Evolutionary conservation across 805 yeast genomes (phyloP).

Genomic region (Cyberlindnera euphorbiiphila): DNA sequence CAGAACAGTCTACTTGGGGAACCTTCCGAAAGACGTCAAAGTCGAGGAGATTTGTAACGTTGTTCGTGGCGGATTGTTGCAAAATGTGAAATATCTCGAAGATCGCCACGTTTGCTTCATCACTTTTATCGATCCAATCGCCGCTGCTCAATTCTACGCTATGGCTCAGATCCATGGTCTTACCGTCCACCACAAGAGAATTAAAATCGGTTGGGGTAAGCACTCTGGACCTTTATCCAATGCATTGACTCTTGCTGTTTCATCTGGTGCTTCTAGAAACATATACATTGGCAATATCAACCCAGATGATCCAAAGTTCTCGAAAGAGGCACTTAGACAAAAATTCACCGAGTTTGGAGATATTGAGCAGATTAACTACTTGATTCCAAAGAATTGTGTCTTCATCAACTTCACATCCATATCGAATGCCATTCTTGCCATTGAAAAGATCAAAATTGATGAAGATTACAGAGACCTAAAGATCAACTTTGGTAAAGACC

Average conservation of each 20-base stretch:
- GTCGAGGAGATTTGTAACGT: conserved; percentile 94
- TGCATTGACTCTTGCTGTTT: conserved; percentile 82
- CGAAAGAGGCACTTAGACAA: conserved; percentile 56
- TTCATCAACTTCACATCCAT: conserved; percentile 51
- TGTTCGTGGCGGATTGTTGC: conserved; percentile 91
- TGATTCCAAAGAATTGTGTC: conserved; percentile 45
- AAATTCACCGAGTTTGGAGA: conserved; percentile 86
- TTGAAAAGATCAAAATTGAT: conserved; percentile 82
- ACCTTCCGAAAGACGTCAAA: conserved; percentile 81
- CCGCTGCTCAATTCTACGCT: conserved; percentile 96
- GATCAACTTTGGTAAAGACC: conserved; percentile 88
- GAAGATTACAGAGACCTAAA: conserved; percentile 66
- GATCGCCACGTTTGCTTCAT: conserved; percentile 93
- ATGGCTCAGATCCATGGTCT: conserved; percentile 89
- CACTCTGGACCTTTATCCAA: conserved; percentile 90
- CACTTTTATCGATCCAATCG: conserved; percentile 93
- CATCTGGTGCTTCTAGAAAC: conserved; percentile 91
- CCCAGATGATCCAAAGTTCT: conserved; percentile 34
- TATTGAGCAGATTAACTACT: conserved; percentile 89
- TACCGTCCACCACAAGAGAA: conserved; percentile 77
- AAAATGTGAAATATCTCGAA: conserved; percentile 70
- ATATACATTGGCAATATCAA: conserved; percentile 80
- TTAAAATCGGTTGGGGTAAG: conserved; percentile 97
- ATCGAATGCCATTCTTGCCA: conserved; percentile 86
- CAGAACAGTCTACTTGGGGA: conserved; percentile 88